A percentile compares a stretch with the other conserved stretches of the same genome.
These are phyloP conservation scores for Endotrypanum monterogeii DNA, from an alignment of 208 protist species.

Conservation along the genomic window DNA sequence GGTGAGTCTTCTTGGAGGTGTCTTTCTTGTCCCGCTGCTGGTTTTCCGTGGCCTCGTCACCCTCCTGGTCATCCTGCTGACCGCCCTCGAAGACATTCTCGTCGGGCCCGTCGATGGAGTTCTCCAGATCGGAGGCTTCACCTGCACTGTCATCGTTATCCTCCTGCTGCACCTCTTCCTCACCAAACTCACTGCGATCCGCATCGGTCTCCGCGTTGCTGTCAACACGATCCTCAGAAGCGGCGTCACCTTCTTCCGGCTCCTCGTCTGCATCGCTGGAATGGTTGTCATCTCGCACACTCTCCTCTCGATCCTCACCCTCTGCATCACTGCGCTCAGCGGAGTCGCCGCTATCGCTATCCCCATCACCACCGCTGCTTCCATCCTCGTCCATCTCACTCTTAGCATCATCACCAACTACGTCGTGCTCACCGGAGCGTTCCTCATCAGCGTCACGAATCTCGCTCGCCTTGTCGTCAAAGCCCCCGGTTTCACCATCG, in stretches of 20 bases:
- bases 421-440: constrained; percentile 67
- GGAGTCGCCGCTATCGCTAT: constrained; percentile 34
- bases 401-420: constrained; percentile 68
- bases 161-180: constrained; percentile 43
- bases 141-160: constrained; percentile 31
- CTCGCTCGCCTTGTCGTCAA: constrained; percentile 84
- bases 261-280: constrained; percentile 36
- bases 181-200: constrained; percentile 36
- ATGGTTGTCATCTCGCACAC: constrained; percentile 38
- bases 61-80: constrained; percentile 80
- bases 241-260: constrained; percentile 35
- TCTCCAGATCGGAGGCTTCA: constrained; percentile 39
- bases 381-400: constrained; percentile 42
- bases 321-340: constrained; percentile 62
- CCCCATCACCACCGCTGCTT: constrained; percentile 34
- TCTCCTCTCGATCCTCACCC: constrained; percentile 65
- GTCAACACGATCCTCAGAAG: constrained; percentile 52
- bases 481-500: constrained; percentile 82
- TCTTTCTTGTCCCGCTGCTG: constrained; percentile 62
- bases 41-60: constrained; percentile 76
- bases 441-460: constrained; percentile 79
- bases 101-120: constrained; percentile 55
- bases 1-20: constrained; percentile 39
- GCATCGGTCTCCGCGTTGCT: constrained; percentile 37
- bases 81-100: constrained; percentile 84